Base-by-base conservation (phyloP, 1,284 basidiomycete species). In the Ceratobasidium papillatum region DNA sequence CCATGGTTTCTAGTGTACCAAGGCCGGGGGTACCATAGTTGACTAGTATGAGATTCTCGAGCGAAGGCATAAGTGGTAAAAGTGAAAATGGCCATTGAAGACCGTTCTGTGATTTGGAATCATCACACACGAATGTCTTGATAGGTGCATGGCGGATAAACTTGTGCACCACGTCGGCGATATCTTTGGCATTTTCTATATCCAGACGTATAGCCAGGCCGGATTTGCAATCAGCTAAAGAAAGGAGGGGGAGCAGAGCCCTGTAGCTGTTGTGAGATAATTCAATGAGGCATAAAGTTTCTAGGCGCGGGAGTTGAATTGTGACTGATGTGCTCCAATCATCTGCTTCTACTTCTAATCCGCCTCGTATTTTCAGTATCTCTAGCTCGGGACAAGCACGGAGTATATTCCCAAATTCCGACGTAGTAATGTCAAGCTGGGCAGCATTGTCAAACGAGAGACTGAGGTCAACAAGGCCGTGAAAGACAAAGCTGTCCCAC, bases 391-490 rank as follows among this genome's bases (percentile, higher is more conserved):
- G 63, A 25, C 63, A 47, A n/a, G 63, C 25, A 36, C 38, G 12
- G 11, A 65, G 30, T 7, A 65, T 65, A 7, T 12, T n/a, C 7
- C 27, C 45, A n/a, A 65, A 45, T 30, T 65, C 30, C 8, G 8
- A 51, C 12, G 7, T n/a, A 30, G 32, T 34, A n/a, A 58, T 2
- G 3, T 58, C 54, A 36, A 58, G 8, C 19, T 9, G 9, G 4
- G 8, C 14, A 8, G 3, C 4, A n/a, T 32, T n/a, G 7, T n/a
- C 32, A 19, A 36, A 34, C 2, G 45, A 47, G 36, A 65, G 45
- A 30, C 63, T 43, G 11, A 69, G 41, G n/a, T 69, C 52, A 25
- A 43, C 52, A 45, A 69, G 66, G 8, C 66, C 66, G 9, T 58
- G 51, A 27, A 58, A 69, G 11, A 36, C 66, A 22, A 11, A 27